Base-by-base conservation (phyloP, 2,329 filamentous ascomycete genomes). In the Hymenoscyphus fraxineus region DNA sequence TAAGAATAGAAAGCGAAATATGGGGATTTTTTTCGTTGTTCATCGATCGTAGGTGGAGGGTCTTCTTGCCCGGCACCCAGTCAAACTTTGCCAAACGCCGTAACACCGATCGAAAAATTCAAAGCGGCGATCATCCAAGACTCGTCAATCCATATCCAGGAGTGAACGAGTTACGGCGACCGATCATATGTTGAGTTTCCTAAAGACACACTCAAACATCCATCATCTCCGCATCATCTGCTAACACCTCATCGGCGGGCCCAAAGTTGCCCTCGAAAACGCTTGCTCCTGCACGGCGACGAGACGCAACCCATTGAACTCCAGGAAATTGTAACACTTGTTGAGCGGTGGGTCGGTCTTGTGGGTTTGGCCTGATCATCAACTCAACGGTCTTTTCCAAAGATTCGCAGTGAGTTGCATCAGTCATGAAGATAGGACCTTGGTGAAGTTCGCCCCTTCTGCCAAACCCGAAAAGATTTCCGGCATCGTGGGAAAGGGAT, bases 181-280 rank as follows among this genome's bases (percentile, higher is more conserved):
- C 63, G 65, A 63, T 62, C 64, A 58, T 60, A 57, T 57, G 67
- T 60, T 59, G 63, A 62, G 41, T 64, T 61, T 54, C 66, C 16
- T 63, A 67, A 66, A 58, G 62, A 69, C 65, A 65, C 65, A 65
- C 58, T 55, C 41, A 76, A 55, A 76, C 73, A 68, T 76, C 74
- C 68, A 75, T 75, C 75, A 77, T 77, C 61, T 77, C 75, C 38
- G 73, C 72, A 70, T 77, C 75, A 61, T 75, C 74, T 27, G 69
- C 71, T 32, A 77, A 71, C 39, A 80, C 74, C 59, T 82, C 77
- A 61, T 84, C 82, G n/a, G 80, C 88, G 39, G 94, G 94, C 3
- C 95, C 95, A 90, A 93, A 99, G 75, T 92, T 95, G 67, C 95
- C 95, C 79, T 99, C 95, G 72, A 91, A 99, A 61, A 99, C 88